Evolutionary conservation across 2,329 filamentous ascomycete species (phyloP).

Genomic region (Helotiales sp.): DNA sequence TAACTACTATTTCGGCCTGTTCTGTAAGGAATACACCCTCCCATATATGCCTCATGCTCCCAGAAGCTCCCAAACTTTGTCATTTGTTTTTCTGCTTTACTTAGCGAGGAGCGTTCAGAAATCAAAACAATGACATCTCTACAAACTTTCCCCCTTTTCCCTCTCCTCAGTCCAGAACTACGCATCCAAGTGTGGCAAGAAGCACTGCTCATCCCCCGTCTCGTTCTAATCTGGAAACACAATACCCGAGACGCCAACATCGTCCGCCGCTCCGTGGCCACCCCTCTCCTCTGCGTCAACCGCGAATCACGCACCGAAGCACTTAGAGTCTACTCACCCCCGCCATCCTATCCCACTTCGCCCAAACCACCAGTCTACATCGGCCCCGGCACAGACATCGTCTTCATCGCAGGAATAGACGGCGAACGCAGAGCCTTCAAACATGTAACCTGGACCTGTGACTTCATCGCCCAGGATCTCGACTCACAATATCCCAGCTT

Average conservation of each 20-base stretch:
- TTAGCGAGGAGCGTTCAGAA: neutral
- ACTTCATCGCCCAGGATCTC: slow-evolving; percentile 10
- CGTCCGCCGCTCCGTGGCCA: neutral
- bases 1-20: neutral
- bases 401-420: slow-evolving; percentile 22
- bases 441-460: slow-evolving; percentile 18
- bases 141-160: slow-evolving; percentile 18
- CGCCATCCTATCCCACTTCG: neutral
- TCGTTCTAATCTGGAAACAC: slow-evolving; percentile 22
- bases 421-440: neutral
- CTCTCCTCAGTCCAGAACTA: slow-evolving; percentile 18
- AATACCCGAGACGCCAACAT: neutral
- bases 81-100: neutral
- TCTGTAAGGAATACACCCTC: too few species aligned
- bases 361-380: slow-evolving; percentile 6
- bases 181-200: slow-evolving; percentile 19
- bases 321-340: slow-evolving; percentile 12
- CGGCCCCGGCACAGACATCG: slow-evolving; percentile 23
- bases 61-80: neutral
- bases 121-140: neutral
- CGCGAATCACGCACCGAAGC: slow-evolving; percentile 23
- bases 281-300: slow-evolving; percentile 18
- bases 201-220: slow-evolving; percentile 18
- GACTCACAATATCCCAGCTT: neutral
- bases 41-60: neutral